A percentile compares a stretch with the other conserved stretches of the same genome.
Evolutionary conservation across 1,284 basidiomycete genomes (phyloP).

Genomic region (Golubevia pallescens): DNA sequence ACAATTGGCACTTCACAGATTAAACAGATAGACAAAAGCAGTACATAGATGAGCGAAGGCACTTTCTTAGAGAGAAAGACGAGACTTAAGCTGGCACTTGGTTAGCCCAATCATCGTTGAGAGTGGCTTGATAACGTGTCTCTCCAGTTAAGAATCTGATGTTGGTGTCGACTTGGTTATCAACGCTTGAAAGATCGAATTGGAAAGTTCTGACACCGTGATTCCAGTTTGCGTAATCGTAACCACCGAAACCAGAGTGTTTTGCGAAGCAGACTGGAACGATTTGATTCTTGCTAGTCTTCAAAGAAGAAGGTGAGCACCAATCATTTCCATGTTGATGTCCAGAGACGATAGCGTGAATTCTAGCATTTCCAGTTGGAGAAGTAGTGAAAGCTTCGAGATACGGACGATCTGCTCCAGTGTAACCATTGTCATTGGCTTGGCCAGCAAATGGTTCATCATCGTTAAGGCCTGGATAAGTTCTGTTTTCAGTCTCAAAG

Average conservation of each 20-base stretch:
- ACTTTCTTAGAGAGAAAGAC: too few species aligned
- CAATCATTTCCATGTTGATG: constrained; percentile 18
- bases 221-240: constrained; percentile 14
- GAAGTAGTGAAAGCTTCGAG: constrained; percentile 9
- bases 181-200: constrained; percentile 10
- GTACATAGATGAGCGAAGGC: too few species aligned
- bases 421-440: constrained; percentile 8
- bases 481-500: constrained; percentile 1
- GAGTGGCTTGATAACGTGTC: neutral
- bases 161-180: constrained; percentile 9
- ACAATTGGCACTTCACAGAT: too few species aligned
- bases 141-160: constrained; percentile 12
- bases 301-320: constrained; percentile 5
- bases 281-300: constrained; percentile 1
- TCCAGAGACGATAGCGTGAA: constrained; percentile 15
- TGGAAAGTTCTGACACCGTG: constrained; percentile 14
- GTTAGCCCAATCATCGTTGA: neutral
- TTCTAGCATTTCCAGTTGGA: constrained; percentile 8
- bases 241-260: constrained; percentile 18
- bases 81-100: neutral
- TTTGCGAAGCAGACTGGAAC: constrained; percentile 16
- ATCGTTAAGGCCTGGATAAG: constrained; percentile 13
- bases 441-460: constrained; percentile 12
- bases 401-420: constrained; percentile 11
- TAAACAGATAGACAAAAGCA: too few species aligned